These are phyloP conservation scores for Incumbomyces lentus DNA, from an alignment of 2,329 filamentous ascomycete species.

Conservation along the genomic window DNA sequence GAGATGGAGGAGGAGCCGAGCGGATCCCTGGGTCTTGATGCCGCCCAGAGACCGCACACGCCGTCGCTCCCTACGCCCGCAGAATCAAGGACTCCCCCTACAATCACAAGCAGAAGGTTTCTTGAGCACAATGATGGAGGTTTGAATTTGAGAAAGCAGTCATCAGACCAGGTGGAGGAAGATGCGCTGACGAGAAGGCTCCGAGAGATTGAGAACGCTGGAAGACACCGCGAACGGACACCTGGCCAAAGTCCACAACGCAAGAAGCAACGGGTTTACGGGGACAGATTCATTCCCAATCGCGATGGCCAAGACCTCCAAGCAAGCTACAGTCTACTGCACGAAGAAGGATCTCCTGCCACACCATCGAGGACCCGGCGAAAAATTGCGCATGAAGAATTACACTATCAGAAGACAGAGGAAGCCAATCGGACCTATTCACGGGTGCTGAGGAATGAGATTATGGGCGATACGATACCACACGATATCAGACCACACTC, in stretches of 20 bases:
- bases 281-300: conserved; percentile 80
- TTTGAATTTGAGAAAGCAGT: conserved; percentile 21
- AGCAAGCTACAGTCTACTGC: conserved; percentile 81
- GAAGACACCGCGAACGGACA: conserved; percentile 50
- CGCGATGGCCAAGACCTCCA: conserved; percentile 85
- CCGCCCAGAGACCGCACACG: conserved; percentile 25
- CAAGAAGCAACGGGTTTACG: conserved; percentile 58
- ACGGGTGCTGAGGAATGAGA: conserved; percentile 72
- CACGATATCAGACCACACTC: conserved; percentile 49
- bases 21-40: conserved; percentile 7
- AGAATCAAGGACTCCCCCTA: conserved; percentile 51
- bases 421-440: conserved; percentile 93
- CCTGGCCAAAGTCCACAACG: conserved; percentile 56
- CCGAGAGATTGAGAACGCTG: conserved; percentile 50
- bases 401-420: conserved; percentile 84
- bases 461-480: conserved; percentile 84
- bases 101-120: conserved; percentile 39
- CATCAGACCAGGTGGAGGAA: conserved; percentile 48
- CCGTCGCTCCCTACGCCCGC: conserved; percentile 45
- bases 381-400: conserved; percentile 74
- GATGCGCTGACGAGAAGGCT: conserved; percentile 50
- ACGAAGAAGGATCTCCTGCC: conserved; percentile 86
- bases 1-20: conserved; percentile 14
- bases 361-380: conserved; percentile 79
- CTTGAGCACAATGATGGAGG: conserved; percentile 4